These are phyloP conservation scores for Plasmodium yoelii DNA, from an alignment of 169 alveolate genomes.

Conservation along the genomic window DNA sequence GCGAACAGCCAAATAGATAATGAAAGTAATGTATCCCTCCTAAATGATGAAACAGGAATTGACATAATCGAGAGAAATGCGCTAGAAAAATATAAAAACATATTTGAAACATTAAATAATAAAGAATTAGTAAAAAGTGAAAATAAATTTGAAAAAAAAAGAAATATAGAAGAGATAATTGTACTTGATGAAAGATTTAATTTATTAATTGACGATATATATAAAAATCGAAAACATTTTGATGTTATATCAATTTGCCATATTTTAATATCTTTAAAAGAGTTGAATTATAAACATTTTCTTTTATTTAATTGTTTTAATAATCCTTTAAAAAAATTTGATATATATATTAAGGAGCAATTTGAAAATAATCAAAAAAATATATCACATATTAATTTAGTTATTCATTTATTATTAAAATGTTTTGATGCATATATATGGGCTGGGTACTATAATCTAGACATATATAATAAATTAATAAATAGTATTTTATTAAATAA, in stretches of 20 bases:
- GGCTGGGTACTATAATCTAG: constrained; percentile 75
- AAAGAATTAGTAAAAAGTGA: constrained; percentile 78
- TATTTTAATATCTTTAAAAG: constrained; percentile 82
- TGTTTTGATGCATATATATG: constrained; percentile 73
- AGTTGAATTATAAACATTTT: constrained; percentile 79
- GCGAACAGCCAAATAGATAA: not conserved
- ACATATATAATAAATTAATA: constrained; percentile 65
- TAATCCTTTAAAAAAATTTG: constrained; percentile 77
- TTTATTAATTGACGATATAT: constrained; percentile 82
- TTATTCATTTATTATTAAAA: constrained; percentile 39
- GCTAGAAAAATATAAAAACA: constrained; percentile 36
- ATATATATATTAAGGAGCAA: constrained; percentile 66
- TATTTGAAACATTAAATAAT: constrained; percentile 70
- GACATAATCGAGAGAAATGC: constrained; percentile 63
- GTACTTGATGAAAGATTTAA: constrained; percentile 66
- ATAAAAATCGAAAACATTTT: constrained; percentile 80
- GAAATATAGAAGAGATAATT: constrained; percentile 56
- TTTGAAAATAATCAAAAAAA: constrained; percentile 25
- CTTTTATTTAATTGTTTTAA: constrained; percentile 81
- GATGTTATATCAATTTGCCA: constrained; percentile 85
- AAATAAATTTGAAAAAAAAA: constrained; percentile 71
- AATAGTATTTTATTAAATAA: constrained; percentile 53
- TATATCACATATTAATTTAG: constrained; percentile 20
- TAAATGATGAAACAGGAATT: constrained; percentile 29
- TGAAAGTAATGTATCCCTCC: too few relatives aligned